Evolutionary conservation across 1,284 basidiomycete genomes (phyloP).

Genomic region (Meripilus lineatus): DNA sequence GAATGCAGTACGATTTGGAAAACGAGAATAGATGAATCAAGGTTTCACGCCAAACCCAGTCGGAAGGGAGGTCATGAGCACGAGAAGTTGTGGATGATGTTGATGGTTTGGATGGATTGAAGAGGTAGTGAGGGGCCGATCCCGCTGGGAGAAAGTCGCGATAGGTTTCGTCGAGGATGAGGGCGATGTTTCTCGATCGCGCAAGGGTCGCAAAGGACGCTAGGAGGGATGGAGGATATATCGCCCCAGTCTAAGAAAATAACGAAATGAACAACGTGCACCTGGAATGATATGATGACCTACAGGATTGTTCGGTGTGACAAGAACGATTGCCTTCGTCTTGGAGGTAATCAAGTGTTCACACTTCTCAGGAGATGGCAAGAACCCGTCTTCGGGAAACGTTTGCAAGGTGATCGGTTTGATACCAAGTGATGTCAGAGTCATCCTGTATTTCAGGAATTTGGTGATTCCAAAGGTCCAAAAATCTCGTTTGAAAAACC

Average conservation of each 20-base stretch:
- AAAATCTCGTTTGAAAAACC: constrained; percentile 4
- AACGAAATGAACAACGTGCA: constrained; percentile 17
- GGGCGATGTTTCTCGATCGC: constrained; percentile 49
- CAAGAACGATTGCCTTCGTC: constrained; percentile 70
- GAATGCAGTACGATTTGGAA: constrained; percentile 80
- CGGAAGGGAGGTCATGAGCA: constrained; percentile 9
- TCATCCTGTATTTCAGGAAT: constrained; percentile 50
- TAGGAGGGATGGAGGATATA: constrained; percentile 62
- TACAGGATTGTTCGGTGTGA: constrained; percentile 74
- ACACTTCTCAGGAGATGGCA: constrained; percentile 50
- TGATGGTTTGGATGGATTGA: constrained; percentile 20
- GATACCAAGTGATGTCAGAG: constrained; percentile 62
- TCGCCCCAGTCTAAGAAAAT: constrained; percentile 66
- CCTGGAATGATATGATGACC: constrained; percentile 17
- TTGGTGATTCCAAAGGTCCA: constrained; percentile 8
- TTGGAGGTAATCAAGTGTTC: constrained; percentile 47
- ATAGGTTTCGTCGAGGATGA: constrained; percentile 90
- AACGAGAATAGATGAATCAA: constrained; percentile 79
- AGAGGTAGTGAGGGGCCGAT: constrained; percentile 49
- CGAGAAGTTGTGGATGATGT: neutral
- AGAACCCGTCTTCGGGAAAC: constrained; percentile 50
- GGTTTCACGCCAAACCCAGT: constrained; percentile 54
- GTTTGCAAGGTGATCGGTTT: constrained; percentile 60
- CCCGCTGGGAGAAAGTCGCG: constrained; percentile 67
- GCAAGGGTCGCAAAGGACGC: constrained; percentile 63